Evolutionary conservation across 2,329 filamentous ascomycete genomes (phyloP), one percentile per base, ranked within the genome.

Genomic region (Colletotrichum gloeosporioides): DNA sequence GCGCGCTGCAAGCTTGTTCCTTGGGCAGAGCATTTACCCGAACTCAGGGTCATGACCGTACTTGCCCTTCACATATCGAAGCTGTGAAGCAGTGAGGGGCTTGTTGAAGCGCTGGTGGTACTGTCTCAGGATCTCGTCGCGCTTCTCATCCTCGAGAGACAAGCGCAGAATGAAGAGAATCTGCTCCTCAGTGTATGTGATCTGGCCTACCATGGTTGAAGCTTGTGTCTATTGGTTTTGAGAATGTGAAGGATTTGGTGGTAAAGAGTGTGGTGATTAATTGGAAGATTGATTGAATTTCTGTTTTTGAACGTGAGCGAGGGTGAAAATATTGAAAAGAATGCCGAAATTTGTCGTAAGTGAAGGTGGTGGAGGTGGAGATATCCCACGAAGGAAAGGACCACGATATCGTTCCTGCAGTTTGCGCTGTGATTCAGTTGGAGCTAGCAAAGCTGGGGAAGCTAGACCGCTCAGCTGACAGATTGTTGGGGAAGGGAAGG

Each of bases 1-100:
- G 22, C 32, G 22, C 44, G 8, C 10, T 15, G 16, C 27, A 4
- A 32, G 15, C 29, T 62, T 10, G 12, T 10, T 8, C 6, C 3
- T 3, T n/a, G 32, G 22, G 53, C n/a, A 12, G 39, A n/a, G 44
- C 4, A 65, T 85, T 72, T 81, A 87, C 86, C 83, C 82, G 71
- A 83, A 86, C 8, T 82, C 80, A 0, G 85, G 84, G 49, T 86
- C 85, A 49, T 81, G 83, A 0, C 86, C 85, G 59, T 87, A 87
- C 75, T 86, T 86, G 77, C 83, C 84, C 76, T 84, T 85, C 10
- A 87, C 76, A 69, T 87, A 87, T 12, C 84, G 82, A 12, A 87
- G 80, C 76, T 87, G 84, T 62, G 73, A 67, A 32, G 57, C 27
- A 13, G 82, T 82, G 65, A 86, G 78, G 1, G 57, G 15, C 25